Base-by-base conservation (phyloP, 2,329 filamentous ascomycete genomes). In the Amylocarpus encephaloides region DNA sequence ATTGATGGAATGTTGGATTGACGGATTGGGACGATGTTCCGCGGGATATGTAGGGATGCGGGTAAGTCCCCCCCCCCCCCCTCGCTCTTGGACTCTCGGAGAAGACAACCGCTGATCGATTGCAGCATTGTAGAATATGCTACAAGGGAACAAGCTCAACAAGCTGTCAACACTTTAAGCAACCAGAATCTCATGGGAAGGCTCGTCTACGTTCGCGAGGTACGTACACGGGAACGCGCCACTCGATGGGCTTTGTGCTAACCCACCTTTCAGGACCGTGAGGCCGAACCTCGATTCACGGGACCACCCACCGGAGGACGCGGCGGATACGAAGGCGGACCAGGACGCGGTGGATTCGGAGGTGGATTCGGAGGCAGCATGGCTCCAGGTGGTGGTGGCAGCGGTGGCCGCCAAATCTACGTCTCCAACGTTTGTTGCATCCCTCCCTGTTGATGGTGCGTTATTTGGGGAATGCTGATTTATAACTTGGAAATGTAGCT, bases 101-200 rank as follows among this genome's bases (percentile, higher is more conserved):
- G 29, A 35, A 18, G 26, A 34, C 34, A 50, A 38, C 44, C 51
- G 43, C 57, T 59, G 36, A 61, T 49, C n/a, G 30, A 45, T 34
- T 52, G 3, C 60, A 95, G 90, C 78, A 98, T 98, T 88, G 93
- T 98, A 85, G 93, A 98, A 86, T 98, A 98, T 84, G 91, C 91
- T 72, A 96, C 92, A 66, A 88, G 91, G 83, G 93, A 98, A 68
- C 90, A 98, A 86, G 93, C 93, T 69, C 93, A 97, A 73, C 86
- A 89, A 72, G 93, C 93, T 68, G 93, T 98, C 75, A 85, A 88
- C 71, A 93, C 90, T 68, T 87, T 98, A 73, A 96, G 91, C 82
- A 98, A 98, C 77, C 92, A 96, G 73, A 96, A 94, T 70, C 78
- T 98, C 55, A 97, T 97, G 92, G 93, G 93, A 53, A 85, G 93